Evolutionary conservation across 2,329 filamentous ascomycete species (phyloP), one percentile per base, ranked within the genome.

Genomic region (Trichoderma semiorbis): DNA sequence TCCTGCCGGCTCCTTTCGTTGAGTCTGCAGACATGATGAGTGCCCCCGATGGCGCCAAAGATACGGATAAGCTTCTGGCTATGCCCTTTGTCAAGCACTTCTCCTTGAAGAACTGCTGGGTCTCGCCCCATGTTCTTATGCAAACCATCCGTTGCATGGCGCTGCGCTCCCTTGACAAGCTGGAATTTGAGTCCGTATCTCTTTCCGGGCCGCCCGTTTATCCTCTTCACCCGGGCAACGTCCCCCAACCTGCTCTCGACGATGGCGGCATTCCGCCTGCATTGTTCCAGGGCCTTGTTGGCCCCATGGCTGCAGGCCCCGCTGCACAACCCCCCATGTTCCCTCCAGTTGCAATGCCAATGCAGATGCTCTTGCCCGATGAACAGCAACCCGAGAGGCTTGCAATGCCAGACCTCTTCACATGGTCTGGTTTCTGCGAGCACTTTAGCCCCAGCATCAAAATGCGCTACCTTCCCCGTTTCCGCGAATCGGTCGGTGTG

Each of bases 71-170:
- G 32, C 72, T 90, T 7, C 77, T 90, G n/a, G 78, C 79, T 1
- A 84, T 93, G 58, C 87, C 87, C 3, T 79, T 87, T 75, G 78
- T 93, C 28, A 83, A 88, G 72, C 82, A 88, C 64, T 79, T 93
- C 3, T 90, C 86, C 0, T 81, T 93, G 10, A 88, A 88, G 75
- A 93, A 93, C 75, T 92, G 91, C 80, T 93, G 91, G 90, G 82
- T 89, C 14, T 86, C 86, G 3, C 90, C 91, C 0, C 82, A 86
- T 53, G 83, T 89, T 2, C 82, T 93, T 36, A 76, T 85, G 36
- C 81, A 84, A 12, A 83, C 90, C 66, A 80, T 90, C 72, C 80
- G 81, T 3, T 78, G 79, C 5, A 86, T 90, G 78, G 82, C 84
- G 24, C 77, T 80, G 6, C 77, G 80, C 8, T 82, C 79, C 2